These are phyloP conservation scores for Crithidia expoeki DNA, from an alignment of 208 protist species.

Conservation along the genomic window DNA sequence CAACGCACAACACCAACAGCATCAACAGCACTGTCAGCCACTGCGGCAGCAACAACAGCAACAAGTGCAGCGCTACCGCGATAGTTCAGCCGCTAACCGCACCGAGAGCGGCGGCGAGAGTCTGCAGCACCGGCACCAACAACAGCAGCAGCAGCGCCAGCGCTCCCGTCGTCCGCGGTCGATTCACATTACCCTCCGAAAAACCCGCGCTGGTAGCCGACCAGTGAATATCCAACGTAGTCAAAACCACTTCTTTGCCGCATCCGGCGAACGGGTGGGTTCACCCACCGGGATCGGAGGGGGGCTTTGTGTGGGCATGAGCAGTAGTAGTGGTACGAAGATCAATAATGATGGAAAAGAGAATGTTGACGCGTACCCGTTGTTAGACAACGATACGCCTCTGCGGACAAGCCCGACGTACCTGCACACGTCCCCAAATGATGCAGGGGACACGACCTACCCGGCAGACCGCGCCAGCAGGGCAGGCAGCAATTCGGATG, in stretches of 20 bases:
- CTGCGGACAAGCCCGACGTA: neutral
- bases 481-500: slow-evolving; percentile 2
- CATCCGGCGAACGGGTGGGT: slow-evolving; percentile 4
- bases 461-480: neutral
- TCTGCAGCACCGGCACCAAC: neutral
- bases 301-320: neutral
- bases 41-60: slow-evolving; percentile 7
- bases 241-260: slow-evolving; percentile 1
- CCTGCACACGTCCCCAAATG: neutral
- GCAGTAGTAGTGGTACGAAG: neutral
- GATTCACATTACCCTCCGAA: slow-evolving; percentile 43
- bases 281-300: neutral
- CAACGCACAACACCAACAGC: slow-evolving; percentile 1
- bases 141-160: slow-evolving; percentile 9
- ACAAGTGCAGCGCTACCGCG: neutral
- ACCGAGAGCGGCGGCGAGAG: neutral
- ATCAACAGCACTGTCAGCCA: slow-evolving; percentile 5
- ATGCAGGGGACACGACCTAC: neutral
- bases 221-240: slow-evolving; percentile 31
- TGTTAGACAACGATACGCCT: neutral
- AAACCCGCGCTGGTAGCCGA: slow-evolving; percentile 41
- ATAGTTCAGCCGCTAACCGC: neutral
- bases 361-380: neutral
- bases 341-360: neutral
- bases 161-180: slow-evolving; percentile 25